Base-by-base conservation (phyloP, 208 protist genomes). In the Leishmania turanica region DNA sequence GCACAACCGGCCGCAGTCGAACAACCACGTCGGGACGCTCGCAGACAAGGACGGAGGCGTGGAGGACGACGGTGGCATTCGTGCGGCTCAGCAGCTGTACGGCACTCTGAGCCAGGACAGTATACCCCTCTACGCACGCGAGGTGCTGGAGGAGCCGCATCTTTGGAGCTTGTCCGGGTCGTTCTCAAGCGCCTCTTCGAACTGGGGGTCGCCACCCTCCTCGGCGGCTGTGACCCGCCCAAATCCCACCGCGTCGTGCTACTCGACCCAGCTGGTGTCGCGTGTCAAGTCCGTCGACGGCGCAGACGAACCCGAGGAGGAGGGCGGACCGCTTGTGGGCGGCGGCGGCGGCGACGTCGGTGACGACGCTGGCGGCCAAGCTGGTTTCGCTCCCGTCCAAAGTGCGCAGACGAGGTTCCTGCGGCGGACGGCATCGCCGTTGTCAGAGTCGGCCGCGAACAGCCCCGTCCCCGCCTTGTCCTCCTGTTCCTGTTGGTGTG, bases 81-180 rank as follows among this genome's bases (percentile, higher is more conserved):
- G n/a, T 8, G 60, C 62, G 6, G 62, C 13, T 27, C n/a, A 54
- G 76, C 58, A 72, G 76, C 62, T 72, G 64, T 45, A 71, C 75
- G 75, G 53, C 75, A 40, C 34, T 15, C 40, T 54, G 42, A 45
- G 3, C 75, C 24, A 70, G 19, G 60, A 69, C 42, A 31, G 40
- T n/a, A n/a, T 34, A 4, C 11, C 53, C 34, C 74, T 27, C 11
- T 31, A 65, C 31, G 53, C 34, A n/a, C 73, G 34, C n/a, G 34
- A 56, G 13, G 51, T 27, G 17, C 9, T 17, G 73, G 8, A 37
- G 45, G 51, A 42, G 73, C 19, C 0, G n/a, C 70, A 31, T 71
- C 70, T 15, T 24, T 19, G 42, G 74, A 66, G 51, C 42, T 64
- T 56, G 56, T 66, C 19, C 3, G 34, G 27, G 11, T 58, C 70